Percentiles rank a stretch among this genome's conserved stretches.
Evolutionary conservation across 495 filamentous ascomycete genomes (phyloP).

Genomic region (Mycothermus thermophilus): DNA sequence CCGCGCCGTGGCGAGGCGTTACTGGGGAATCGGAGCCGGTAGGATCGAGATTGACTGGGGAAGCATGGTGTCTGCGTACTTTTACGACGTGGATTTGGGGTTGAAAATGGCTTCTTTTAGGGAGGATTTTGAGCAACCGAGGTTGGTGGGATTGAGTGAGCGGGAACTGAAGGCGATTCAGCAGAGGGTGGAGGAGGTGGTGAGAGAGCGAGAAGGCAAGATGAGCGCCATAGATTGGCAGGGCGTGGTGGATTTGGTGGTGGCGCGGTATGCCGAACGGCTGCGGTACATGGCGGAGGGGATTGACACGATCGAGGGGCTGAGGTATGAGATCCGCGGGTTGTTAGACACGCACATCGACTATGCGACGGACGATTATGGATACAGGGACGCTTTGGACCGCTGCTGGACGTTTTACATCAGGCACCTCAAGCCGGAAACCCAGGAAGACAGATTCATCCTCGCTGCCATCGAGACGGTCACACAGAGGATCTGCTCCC

Average conservation of each 20-base stretch:
- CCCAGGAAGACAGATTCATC: constrained; percentile 24
- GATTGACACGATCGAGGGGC: constrained; percentile 17
- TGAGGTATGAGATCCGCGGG: constrained; percentile 32
- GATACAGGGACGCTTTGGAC: constrained; percentile 25
- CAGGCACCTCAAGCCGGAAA: constrained; percentile 7
- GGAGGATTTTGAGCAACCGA: constrained; percentile 39
- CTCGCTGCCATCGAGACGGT: constrained; percentile 34
- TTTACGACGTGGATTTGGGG: constrained; percentile 19
- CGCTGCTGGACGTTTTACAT: constrained; percentile 39
- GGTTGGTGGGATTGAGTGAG: constrained; percentile 26
- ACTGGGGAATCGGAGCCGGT: constrained; percentile 41
- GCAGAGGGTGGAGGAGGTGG: constrained; percentile 27
- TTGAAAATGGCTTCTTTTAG: too few relatives aligned
- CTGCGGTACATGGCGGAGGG: constrained; percentile 34
- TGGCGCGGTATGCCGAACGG: constrained; percentile 41
- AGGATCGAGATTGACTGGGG: constrained; percentile 47
- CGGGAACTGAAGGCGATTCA: constrained; percentile 29
- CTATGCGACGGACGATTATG: constrained; percentile 26
- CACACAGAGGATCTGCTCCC: constrained; percentile 35
- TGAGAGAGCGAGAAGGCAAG: constrained; percentile 13
- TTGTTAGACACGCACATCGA: constrained; percentile 39
- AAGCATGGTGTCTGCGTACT: constrained; percentile 44
- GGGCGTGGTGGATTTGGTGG: constrained; percentile 44
- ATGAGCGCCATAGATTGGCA: constrained; percentile 41
- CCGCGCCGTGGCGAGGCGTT: constrained; percentile 40